Evolutionary conservation across 169 alveolate species (phyloP), one percentile per base, ranked within the genome.

Genomic region (Cytauxzoon felis): DNA sequence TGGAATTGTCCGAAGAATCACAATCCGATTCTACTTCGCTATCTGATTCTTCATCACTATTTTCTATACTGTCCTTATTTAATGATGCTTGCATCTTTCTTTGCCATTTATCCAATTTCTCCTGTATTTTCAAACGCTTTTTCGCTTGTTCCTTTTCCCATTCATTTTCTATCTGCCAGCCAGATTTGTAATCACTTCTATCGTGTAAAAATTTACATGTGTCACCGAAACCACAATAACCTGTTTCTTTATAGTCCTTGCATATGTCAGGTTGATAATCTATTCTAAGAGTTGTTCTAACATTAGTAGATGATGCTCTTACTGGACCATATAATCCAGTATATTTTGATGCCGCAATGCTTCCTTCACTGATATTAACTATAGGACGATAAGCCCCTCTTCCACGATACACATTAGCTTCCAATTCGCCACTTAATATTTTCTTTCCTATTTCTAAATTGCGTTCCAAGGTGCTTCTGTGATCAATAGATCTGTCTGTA

Each of bases 151-250:
- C 80, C 62, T 89, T 87, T 62, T 94, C 90, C 92, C 95, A 94
- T 54, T 94, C 98, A 48, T 82, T 83, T 57, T 96, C 99, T 32
- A 93, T 41, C 70, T 93, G 94, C 98, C 98, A 96, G 26, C 99
- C 99, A 26, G 92, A 66, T 56, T 94, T 95, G 78, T 94, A 96
- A 72, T 96, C 99, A 57, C 96, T 85, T 50, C 99, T 73, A 84
- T 96, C 99, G 85, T 96, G 99, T 41, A 96, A 87, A 73, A 93
- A 96, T 58, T 92, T 89, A 80, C 99, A 96, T 32, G 98, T 89
- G 52, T 96, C 98, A 40, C 99, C 99, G 78, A 92, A 96, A 1
- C 97, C 97, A 66, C 99, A 96, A 80, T 93, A 92, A 5, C 99
- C 99, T 9, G 99, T 94, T 62, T 95, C 99, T 72, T 94, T 93